Percentiles rank a stretch among this genome's conserved stretches.
Evolutionary conservation across 2,329 filamentous ascomycete species (phyloP).

Genomic region (Teratosphaeria zuluensis): DNA sequence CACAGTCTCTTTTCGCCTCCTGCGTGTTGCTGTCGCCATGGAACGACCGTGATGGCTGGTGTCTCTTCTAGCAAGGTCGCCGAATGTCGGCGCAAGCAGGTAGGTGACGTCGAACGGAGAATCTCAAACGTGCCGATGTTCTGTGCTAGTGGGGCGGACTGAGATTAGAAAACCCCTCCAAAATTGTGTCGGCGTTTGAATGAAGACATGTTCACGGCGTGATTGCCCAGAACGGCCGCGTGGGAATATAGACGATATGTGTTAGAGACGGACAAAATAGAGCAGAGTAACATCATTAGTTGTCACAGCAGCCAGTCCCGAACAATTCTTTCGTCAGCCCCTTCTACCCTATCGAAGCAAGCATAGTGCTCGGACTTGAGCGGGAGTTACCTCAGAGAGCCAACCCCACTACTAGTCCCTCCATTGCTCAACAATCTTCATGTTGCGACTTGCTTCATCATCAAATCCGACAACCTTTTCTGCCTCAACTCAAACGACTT

Average conservation of each 20-base stretch:
- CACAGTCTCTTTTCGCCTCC: too few relatives aligned
- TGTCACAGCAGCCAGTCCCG: neutral
- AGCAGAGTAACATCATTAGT: neutral
- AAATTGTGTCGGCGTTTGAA: neutral
- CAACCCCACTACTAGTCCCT: neutral
- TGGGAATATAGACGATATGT: neutral
- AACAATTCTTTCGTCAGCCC: neutral
- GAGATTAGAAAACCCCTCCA: neutral
- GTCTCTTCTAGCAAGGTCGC: neutral
- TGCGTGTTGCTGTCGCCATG: neutral
- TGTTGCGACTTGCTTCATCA: conserved; percentile 1
- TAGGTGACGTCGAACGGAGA: neutral
- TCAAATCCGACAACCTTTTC: neutral
- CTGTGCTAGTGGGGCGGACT: neutral
- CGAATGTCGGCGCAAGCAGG: neutral
- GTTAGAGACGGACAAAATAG: neutral
- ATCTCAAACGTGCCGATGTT: neutral
- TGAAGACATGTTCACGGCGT: neutral
- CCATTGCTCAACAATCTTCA: neutral
- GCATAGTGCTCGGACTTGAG: neutral
- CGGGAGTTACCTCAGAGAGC: neutral
- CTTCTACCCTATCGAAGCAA: neutral
- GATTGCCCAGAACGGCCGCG: neutral
- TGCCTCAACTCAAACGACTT: neutral
- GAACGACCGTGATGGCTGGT: neutral